phyloP scores from a whole-genome alignment of 176 grass and related monocot species.

The Pontederia crassipes region DNA sequence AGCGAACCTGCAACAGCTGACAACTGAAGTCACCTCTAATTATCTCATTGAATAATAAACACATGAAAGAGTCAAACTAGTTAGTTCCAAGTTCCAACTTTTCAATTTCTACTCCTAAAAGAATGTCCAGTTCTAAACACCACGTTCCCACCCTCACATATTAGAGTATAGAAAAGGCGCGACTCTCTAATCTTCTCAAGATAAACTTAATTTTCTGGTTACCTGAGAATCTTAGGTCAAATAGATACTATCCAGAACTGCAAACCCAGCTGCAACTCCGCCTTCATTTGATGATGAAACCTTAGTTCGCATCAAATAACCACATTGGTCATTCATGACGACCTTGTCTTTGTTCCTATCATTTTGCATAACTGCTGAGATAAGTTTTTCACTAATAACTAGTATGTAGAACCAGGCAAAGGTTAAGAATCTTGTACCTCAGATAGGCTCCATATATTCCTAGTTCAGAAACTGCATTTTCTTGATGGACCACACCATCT shows the following conservation, averaged over 20 bases:
- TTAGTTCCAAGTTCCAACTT: too few relatives aligned
- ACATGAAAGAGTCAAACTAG: too few relatives aligned
- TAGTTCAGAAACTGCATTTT: slow-evolving; percentile 78
- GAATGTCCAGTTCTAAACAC: too few relatives aligned
- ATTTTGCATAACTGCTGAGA: background rate
- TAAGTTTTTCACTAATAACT: slow-evolving; percentile 6
- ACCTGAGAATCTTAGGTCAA: slow-evolving; percentile 39
- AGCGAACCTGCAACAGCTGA: too few relatives aligned
- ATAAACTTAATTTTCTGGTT: background rate
- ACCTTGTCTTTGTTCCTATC: slow-evolving; percentile 86
- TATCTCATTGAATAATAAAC: too few relatives aligned
- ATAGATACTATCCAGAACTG: slow-evolving; percentile 73
- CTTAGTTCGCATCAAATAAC: slow-evolving; percentile 89
- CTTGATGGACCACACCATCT: slow-evolving; percentile 54
- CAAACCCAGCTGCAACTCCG: slow-evolving; percentile 87
- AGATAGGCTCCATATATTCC: slow-evolving; percentile 78
- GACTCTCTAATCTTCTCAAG: too few relatives aligned
- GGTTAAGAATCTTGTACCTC: slow-evolving; percentile 37
- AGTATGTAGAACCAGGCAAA: slow-evolving; percentile 1
- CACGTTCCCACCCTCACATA: too few relatives aligned
- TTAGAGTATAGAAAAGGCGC: too few relatives aligned
- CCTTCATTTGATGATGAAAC: slow-evolving; percentile 95
- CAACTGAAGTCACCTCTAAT: too few relatives aligned
- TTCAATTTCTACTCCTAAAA: too few relatives aligned
- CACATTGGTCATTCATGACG: slow-evolving; percentile 55